A percentile compares a stretch with the other conserved stretches of the same genome.
phyloP scores from a whole-genome alignment of 75 land plant species.

The Cryptomeria japonica region DNA sequence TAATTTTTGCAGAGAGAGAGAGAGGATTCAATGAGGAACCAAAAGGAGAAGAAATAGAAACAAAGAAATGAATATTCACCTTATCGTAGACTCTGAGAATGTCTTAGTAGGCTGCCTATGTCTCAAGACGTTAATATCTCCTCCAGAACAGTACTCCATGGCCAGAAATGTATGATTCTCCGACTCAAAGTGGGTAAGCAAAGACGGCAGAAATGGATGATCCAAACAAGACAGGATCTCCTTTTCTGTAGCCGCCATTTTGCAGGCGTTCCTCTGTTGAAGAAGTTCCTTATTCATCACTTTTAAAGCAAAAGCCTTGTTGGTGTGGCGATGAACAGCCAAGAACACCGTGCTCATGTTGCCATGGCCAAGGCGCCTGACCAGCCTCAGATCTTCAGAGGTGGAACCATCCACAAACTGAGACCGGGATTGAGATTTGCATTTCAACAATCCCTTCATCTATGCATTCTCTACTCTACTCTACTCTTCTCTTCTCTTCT shows the following conservation, averaged over 20 bases:
- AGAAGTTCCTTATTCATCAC: slow-evolving; percentile 24
- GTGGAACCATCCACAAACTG: background rate
- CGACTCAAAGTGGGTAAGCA: slow-evolving; percentile 22
- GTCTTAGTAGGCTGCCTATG: slow-evolving; percentile 13
- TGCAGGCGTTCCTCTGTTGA: background rate
- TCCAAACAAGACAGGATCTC: slow-evolving; percentile 11
- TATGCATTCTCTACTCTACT: background rate
- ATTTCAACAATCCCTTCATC: background rate
- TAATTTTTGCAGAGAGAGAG: no score
- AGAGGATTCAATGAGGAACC: no score
- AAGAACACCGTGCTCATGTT: slow-evolving; percentile 31
- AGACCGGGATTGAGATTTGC: background rate
- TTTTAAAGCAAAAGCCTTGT: slow-evolving; percentile 18
- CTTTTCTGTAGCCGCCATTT: background rate
- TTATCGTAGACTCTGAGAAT: background rate
- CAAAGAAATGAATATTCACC: background rate
- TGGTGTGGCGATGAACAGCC: slow-evolving; percentile 14
- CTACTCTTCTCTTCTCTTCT: background rate
- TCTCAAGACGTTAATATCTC: slow-evolving; percentile 22
- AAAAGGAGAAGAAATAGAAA: background rate
- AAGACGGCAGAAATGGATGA: slow-evolving; percentile 34
- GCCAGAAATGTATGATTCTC: slow-evolving; percentile 23
- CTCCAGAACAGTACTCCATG: slow-evolving; percentile 34
- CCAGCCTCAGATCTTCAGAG: slow-evolving; percentile 10
- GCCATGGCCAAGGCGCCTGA: slow-evolving; percentile 25